Percentiles rank a stretch among this genome's conserved stretches.
Conservation (phyloP, 129 eudicot species). For the Chrysanthemum lavandulifolium region DNA sequence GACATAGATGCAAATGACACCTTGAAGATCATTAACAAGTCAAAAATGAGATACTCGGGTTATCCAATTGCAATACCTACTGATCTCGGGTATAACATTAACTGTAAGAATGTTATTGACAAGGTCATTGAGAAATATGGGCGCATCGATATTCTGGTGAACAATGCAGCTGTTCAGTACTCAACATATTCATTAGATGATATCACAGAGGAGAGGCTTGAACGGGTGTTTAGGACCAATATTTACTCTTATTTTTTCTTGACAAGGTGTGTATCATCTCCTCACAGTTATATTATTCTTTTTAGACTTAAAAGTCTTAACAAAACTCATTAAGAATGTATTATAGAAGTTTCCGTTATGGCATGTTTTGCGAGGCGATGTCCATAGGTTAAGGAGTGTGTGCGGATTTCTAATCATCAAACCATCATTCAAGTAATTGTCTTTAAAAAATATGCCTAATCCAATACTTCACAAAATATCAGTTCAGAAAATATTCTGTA, state of each 20-base stretch:
- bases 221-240: constrained; percentile 72
- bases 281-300: too few species aligned
- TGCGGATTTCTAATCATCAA: too few species aligned
- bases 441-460: too few species aligned
- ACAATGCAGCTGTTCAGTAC: constrained; percentile 72
- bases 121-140: constrained; percentile 54
- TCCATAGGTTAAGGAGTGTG: too few species aligned
- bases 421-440: too few species aligned
- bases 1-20: constrained; percentile 77
- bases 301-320: too few species aligned
- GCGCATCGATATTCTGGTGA: constrained; percentile 60
- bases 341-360: too few species aligned
- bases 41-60: constrained; percentile 42
- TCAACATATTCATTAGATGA: constrained; percentile 53
- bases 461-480: too few species aligned
- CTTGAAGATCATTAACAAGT: constrained; percentile 35
- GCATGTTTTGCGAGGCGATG: too few species aligned
- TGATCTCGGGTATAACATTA: constrained; percentile 60
- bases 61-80: constrained; percentile 62
- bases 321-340: too few species aligned
- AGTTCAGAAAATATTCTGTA: too few species aligned
- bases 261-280: constrained; percentile 39
- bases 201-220: constrained; percentile 66
- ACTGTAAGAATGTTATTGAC: constrained; percentile 67
- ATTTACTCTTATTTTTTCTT: constrained; percentile 67